Base-by-base conservation (phyloP, 495 filamentous ascomycete species). In the Xeromyces bisporus region DNA sequence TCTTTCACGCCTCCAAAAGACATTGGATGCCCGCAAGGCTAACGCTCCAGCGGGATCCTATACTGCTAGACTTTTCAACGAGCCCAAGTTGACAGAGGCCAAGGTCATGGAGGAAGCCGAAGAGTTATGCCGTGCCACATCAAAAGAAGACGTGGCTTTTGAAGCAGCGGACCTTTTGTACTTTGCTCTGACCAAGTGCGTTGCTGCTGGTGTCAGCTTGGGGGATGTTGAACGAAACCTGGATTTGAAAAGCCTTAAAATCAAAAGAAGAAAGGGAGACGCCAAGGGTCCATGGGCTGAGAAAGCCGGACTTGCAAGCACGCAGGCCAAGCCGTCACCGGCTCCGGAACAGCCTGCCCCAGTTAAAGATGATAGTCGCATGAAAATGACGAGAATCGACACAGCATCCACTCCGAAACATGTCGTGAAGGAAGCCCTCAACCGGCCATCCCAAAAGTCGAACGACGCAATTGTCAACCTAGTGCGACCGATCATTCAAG, bases 31-130 rank as follows among this genome's bases (percentile, higher is more conserved):
- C 6, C 73, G 89, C 37, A 93, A 91, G 48, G 53, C 57, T 3
- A 77, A 76, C 7, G 84, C 89, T 0, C 87, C 86, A 2, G 67
- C 65, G 35, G 87, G 85, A 1, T 96, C 89, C 10, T 97, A 97
- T 50, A 97, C 89, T 9, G 80, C 82, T 18, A 64, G 89, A 11
- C 59, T 97, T 6, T 97, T 94, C 62, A 80, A 75, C 15, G 91
- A 96, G 34, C 71, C 80, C 34, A 82, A 89, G 55, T 69, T 96
- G 12, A 59, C 92, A 10, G 67, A 78, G 20, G 91, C 89, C 2
- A 97, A 97, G 64, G 93, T 97, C 25, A 89, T 93, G 77, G 89
- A 97, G 55, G 89, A 97, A 50, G 89, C 89, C 2, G 77, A 83
- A 37, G 89, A 97, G 56, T 60, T 97, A 17, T 96, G 89, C 58